Percentiles rank a stretch among this genome's conserved stretches.
Conservation (phyloP, 352 stramenopile species). For the Phytophthora nicotianae region DNA sequence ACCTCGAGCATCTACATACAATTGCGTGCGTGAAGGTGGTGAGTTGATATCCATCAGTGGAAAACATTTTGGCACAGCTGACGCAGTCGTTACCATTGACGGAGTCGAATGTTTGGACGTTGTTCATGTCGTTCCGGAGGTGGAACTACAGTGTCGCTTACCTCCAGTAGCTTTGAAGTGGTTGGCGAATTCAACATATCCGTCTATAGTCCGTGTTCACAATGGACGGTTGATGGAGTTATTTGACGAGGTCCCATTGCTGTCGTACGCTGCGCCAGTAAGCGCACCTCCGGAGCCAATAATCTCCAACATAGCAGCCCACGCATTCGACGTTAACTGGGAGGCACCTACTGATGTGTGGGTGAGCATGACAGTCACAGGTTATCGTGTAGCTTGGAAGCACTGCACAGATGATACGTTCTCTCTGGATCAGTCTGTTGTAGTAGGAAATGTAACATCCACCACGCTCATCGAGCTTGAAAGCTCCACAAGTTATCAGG, state of each 20-base stretch:
- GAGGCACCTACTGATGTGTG: conserved; percentile 58
- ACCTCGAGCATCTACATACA: conserved; percentile 71
- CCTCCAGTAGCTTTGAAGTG: conserved; percentile 46
- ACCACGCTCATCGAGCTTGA: conserved; percentile 84
- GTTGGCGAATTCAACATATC: conserved; percentile 39
- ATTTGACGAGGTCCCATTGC: conserved; percentile 55
- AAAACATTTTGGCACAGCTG: conserved; percentile 73
- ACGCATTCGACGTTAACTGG: conserved; percentile 87
- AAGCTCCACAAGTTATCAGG: conserved; percentile 68
- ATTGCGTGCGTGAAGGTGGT: conserved; percentile 62
- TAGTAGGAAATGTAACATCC: conserved; percentile 92
- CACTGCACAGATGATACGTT: conserved; percentile 40
- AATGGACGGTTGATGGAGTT: conserved; percentile 69
- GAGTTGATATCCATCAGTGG: conserved; percentile 67
- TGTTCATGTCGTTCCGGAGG: conserved; percentile 56
- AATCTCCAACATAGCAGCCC: conserved; percentile 80
- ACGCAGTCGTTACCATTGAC: conserved; percentile 75
- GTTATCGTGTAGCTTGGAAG: conserved; percentile 78
- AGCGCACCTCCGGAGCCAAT: conserved; percentile 35
- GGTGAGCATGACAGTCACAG: conserved; percentile 83
- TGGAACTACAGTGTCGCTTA: conserved; percentile 78
- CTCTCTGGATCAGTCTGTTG: conserved; percentile 28
- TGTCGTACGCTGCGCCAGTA: conserved; percentile 71
- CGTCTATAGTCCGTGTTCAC: conserved; percentile 64
- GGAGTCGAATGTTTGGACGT: conserved; percentile 71